These are phyloP conservation scores for Tubosaeta brunneosetosa DNA, from an alignment of 768 basidiomycete species.

Conservation along the genomic window DNA sequence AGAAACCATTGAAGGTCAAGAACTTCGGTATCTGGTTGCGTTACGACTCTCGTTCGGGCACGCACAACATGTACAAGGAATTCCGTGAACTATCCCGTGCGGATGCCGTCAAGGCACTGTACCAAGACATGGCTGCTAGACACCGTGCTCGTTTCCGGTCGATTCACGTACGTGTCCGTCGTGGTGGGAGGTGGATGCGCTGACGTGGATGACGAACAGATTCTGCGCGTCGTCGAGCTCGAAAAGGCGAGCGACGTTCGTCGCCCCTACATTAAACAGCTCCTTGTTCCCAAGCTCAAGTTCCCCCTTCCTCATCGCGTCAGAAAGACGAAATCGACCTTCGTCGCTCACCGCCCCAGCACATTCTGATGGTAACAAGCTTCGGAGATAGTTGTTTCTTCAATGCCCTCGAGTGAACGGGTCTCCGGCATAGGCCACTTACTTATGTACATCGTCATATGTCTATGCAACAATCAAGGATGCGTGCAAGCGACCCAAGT, in stretches of 20 bases:
- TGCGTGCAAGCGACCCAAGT: too few species aligned
- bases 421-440: slow-evolving; percentile 7
- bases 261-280: slow-evolving; percentile 97
- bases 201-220: slow-evolving; percentile 43
- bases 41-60: slow-evolving; percentile 98
- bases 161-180: slow-evolving; percentile 67
- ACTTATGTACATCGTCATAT: slow-evolving; percentile 8
- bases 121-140: slow-evolving; percentile 99
- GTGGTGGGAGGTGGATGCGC: neutral
- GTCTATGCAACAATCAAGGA: neutral
- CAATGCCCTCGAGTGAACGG: slow-evolving; percentile 2
- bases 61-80: slow-evolving; percentile 99
- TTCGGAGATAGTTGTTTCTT: neutral
- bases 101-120: slow-evolving; percentile 92
- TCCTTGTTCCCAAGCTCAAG: slow-evolving; percentile 83
- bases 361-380: slow-evolving; percentile 51
- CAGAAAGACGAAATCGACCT: slow-evolving; percentile 70
- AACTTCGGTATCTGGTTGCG: slow-evolving; percentile 99
- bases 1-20: slow-evolving; percentile 97
- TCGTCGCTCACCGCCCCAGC: slow-evolving; percentile 70
- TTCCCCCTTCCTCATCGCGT: slow-evolving; percentile 97
- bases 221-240: slow-evolving; percentile 96
- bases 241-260: slow-evolving; percentile 88
- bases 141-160: slow-evolving; percentile 99
- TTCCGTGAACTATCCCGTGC: slow-evolving; percentile 94